Evolutionary conservation across 306 rosid genomes (phyloP).

Genomic region (Argentina anserina): DNA sequence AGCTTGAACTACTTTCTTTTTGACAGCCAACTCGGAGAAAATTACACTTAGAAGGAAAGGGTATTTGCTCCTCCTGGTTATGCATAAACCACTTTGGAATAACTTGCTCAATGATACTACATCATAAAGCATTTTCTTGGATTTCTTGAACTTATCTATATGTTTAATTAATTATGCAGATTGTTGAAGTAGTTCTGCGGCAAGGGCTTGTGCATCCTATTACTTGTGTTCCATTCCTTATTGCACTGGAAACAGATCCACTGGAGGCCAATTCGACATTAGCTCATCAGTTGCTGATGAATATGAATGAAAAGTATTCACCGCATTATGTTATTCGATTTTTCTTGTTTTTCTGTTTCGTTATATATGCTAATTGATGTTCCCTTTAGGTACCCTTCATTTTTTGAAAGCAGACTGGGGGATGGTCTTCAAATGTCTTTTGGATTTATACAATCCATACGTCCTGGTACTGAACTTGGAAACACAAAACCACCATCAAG

Average conservation of each 20-base stretch:
- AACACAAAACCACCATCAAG: constrained; percentile 47
- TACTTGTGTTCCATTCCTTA: constrained; percentile 92
- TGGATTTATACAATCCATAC: constrained; percentile 65
- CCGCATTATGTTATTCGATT: constrained; percentile 15
- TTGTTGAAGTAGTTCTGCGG: constrained; percentile 92
- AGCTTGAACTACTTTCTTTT: constrained; percentile 11
- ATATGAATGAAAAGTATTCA: constrained; percentile 92
- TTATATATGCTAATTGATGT: constrained; percentile 29
- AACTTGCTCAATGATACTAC: neutral
- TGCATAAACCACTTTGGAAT: neutral
- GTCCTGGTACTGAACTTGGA: constrained; percentile 42
- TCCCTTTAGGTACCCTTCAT: constrained; percentile 90
- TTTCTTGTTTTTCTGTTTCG: constrained; percentile 8
- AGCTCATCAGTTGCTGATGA: constrained; percentile 95
- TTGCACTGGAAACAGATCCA: constrained; percentile 98
- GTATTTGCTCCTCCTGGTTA: neutral
- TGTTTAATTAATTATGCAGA: constrained; percentile 42
- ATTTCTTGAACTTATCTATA: neutral
- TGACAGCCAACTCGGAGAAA: neutral
- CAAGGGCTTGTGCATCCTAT: constrained; percentile 99
- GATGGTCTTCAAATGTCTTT: constrained; percentile 99
- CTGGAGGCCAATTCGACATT: constrained; percentile 71
- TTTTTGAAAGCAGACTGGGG: constrained; percentile 95
- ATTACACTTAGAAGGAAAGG: neutral
- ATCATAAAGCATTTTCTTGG: neutral